These are phyloP conservation scores for Kodamaea kakaduensis DNA, from an alignment of 805 yeast species.

Conservation along the genomic window DNA sequence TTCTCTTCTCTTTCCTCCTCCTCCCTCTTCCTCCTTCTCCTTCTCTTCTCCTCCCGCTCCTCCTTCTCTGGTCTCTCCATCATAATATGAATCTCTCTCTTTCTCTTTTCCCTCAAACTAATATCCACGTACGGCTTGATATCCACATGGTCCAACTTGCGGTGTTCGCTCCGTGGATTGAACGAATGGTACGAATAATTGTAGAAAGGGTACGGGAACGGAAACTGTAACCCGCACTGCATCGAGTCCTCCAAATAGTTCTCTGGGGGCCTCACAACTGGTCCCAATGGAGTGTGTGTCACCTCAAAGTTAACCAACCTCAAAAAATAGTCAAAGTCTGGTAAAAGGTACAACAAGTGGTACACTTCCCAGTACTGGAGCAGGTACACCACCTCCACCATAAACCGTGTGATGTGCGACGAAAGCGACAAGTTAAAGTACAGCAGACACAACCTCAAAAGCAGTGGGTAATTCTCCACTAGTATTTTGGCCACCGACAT, in stretches of 20 bases:
- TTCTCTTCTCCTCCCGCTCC: not conserved
- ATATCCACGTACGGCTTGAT: slow-evolving; percentile 38
- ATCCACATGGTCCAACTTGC: slow-evolving; percentile 23
- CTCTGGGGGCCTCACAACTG: slow-evolving; percentile 37
- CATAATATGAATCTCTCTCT: not conserved
- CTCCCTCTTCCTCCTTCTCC: slow-evolving; percentile 8
- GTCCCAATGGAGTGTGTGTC: slow-evolving; percentile 33
- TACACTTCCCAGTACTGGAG: slow-evolving; percentile 44
- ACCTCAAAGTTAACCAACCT: slow-evolving; percentile 33
- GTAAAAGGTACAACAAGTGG: slow-evolving; percentile 32
- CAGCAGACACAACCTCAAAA: slow-evolving; percentile 28
- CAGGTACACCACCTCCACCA: slow-evolving; percentile 36
- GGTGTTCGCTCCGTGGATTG: slow-evolving; percentile 22
- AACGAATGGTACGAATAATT: slow-evolving; percentile 41
- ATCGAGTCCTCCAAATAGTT: slow-evolving; percentile 33
- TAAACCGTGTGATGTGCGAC: slow-evolving; percentile 35
- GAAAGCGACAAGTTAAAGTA: slow-evolving; percentile 38
- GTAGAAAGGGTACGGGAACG: slow-evolving; percentile 44
- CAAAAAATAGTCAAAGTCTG: slow-evolving; percentile 32
- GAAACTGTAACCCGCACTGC: slow-evolving; percentile 40
- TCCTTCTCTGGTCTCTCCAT: slow-evolving; percentile 1
- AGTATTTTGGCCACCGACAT: slow-evolving; percentile 33
- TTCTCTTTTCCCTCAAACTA: slow-evolving; percentile 20
- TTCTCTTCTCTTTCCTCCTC: slow-evolving; percentile 10
- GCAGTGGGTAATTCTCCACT: slow-evolving; percentile 34